A percentile compares a stretch with the other conserved stretches of the same genome.
These are phyloP conservation scores for Botryotinia convoluta DNA, from an alignment of 2,329 filamentous ascomycete species.

Conservation along the genomic window DNA sequence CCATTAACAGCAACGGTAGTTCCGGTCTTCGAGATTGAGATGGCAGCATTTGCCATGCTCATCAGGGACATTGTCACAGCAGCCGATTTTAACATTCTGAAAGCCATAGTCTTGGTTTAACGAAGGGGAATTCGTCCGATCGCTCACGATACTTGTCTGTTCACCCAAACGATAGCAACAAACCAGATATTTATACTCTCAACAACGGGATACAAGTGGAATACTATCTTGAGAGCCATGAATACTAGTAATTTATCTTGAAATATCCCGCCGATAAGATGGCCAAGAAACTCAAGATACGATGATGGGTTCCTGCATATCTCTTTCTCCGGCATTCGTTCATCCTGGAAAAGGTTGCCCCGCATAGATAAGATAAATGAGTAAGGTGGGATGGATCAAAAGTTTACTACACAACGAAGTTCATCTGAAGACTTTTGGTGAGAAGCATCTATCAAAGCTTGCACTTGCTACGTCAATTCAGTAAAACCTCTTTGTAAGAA, in stretches of 20 bases:
- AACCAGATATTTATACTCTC: constrained; percentile 5
- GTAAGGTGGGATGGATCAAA: neutral
- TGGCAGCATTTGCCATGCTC: constrained; percentile 15
- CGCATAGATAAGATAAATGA: constrained; percentile 18
- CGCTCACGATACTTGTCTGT: neutral
- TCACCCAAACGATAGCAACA: neutral
- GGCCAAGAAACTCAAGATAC: neutral
- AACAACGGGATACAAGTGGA: neutral
- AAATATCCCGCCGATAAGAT: neutral
- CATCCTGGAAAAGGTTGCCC: neutral
- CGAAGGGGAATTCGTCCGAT: neutral
- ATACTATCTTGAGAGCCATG: neutral
- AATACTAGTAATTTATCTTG: neutral
- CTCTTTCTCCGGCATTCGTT: neutral
- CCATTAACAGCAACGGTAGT: constrained; percentile 32
- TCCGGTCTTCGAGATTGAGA: constrained; percentile 18
- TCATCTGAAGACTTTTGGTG: neutral
- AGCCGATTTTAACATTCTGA: constrained; percentile 12
- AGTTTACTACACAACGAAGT: neutral
- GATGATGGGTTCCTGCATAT: constrained; percentile 10
- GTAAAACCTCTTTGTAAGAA: neutral
- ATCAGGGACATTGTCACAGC: constrained; percentile 9
- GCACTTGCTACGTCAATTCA: neutral
- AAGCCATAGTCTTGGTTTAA: neutral
- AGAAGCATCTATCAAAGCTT: neutral